Base-by-base conservation (phyloP, 1,284 basidiomycete genomes). In the Tylopilus orsonianus region DNA sequence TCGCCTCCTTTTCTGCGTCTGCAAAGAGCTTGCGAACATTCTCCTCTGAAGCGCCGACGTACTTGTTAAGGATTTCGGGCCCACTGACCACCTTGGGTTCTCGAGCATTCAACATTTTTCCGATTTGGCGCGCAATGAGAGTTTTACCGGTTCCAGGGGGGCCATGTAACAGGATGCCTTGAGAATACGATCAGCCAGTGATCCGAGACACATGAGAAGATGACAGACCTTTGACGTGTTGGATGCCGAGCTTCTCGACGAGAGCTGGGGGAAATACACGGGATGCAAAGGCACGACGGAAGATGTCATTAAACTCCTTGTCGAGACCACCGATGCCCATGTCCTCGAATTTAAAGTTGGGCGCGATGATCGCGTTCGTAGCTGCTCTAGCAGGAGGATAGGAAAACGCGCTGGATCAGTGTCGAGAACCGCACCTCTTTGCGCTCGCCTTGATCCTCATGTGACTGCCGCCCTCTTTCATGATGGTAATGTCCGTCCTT, bases 241-340 rank as follows among this genome's bases (percentile, higher is more conserved):
- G 90, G 51, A 99, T 99, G 36, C 97, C 97, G 26, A 99, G 83
- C 72, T 97, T 98, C 60, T 99, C 96, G 4, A 99, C 95, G 2
- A 99, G 79, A 1, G 85, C 93, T 0, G 94, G 95, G 20, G 97
- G 97, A 72, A 99, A 99, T 38, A 99, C 95, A 49, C 97, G 93
- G 50, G 90, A 94, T 0, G 97, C 96, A 67, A 99, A 99, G 0
- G 97, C 97, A 65, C 97, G 90, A 68, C 97, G 91, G 77, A 99
- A 99, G 66, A 99, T 99, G 48, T 93, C 87, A 49, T 85, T 85
- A 65, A 99, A 99, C 66, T 99, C 97, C 8, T 82, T 78, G 69
- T 99, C 97, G 34, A 99, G 78, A 66, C 97, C 97, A 66, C 97
- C 97, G 62, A 99, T 98, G 22, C 97, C 97, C 96, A 99, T 99